Conservation (phyloP, 23 red algal genomes). For the Gracilaria gracilis region DNA sequence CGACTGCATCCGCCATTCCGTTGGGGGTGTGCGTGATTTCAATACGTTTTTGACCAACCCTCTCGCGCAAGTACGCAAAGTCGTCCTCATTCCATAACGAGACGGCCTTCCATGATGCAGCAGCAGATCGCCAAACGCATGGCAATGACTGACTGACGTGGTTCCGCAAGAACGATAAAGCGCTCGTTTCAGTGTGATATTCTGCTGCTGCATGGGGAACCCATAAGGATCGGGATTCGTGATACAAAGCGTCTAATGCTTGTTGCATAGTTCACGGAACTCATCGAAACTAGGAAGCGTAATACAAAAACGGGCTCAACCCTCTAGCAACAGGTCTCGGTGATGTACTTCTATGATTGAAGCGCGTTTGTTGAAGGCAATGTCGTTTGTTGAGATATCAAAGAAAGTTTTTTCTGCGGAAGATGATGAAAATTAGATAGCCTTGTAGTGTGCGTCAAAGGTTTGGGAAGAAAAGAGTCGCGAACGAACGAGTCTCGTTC, state of each 20-base stretch:
- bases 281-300: neutral
- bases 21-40: conserved; percentile 53
- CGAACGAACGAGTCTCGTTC: no score
- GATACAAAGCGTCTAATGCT: neutral
- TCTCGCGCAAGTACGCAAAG: conserved; percentile 46
- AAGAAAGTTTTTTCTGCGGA: no score
- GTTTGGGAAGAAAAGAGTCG: no score
- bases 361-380: no score
- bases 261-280: neutral
- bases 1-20: conserved; percentile 65
- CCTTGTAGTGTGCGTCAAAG: no score
- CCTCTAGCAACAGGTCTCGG: neutral
- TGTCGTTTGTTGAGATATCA: no score
- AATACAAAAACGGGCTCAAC: neutral
- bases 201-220: conserved; percentile 24
- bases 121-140: conserved; percentile 61
- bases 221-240: conserved; percentile 62
- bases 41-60: conserved; percentile 18
- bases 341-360: neutral
- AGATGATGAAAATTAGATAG: no score
- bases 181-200: conserved; percentile 20
- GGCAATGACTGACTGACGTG: conserved; percentile 66
- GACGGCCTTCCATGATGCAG: conserved; percentile 32
- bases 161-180: conserved; percentile 50
- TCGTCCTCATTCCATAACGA: conserved; percentile 7